Conservation (phyloP, 2,329 filamentous ascomycete genomes). For the Clathrospora elynae region DNA sequence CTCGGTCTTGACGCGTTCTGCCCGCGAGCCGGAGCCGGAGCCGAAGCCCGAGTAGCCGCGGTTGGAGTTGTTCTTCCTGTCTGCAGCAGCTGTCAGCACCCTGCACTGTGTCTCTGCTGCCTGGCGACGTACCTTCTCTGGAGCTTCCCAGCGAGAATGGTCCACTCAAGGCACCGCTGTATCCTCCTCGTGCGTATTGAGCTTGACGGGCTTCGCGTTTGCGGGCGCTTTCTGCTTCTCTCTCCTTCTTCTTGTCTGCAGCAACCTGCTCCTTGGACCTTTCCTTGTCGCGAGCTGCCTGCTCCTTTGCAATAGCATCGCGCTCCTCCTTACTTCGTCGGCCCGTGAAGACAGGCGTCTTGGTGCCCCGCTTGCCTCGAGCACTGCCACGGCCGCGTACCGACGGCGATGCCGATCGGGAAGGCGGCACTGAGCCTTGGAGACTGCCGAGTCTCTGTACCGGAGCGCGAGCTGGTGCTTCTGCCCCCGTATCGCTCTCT, state of each 20-base stretch:
- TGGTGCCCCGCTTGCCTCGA: slow-evolving; percentile 36
- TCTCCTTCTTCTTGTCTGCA: slow-evolving; percentile 32
- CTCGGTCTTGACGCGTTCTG: slow-evolving; percentile 40
- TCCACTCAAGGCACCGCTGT: slow-evolving; percentile 49
- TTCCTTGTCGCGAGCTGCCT: slow-evolving; percentile 46
- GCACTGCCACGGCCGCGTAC: slow-evolving; percentile 33
- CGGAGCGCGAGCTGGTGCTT: slow-evolving; percentile 27
- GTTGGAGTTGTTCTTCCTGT: slow-evolving; percentile 25
- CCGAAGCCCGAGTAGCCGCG: slow-evolving; percentile 32
- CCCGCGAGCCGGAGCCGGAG: slow-evolving; percentile 38
- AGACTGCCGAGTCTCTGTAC: slow-evolving; percentile 38
- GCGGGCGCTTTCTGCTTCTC: slow-evolving; percentile 28
- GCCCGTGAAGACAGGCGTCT: slow-evolving; percentile 51
- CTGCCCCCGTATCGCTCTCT: slow-evolving; percentile 21
- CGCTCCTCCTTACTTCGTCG: slow-evolving; percentile 53
- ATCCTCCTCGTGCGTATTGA: slow-evolving; percentile 50
- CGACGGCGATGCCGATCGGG: slow-evolving; percentile 38
- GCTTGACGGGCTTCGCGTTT: slow-evolving; percentile 32
- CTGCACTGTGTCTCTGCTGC: background rate
- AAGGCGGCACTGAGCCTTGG: slow-evolving; percentile 35
- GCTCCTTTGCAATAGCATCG: slow-evolving; percentile 50
- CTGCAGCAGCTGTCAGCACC: slow-evolving; percentile 22
- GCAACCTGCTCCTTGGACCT: slow-evolving; percentile 44
- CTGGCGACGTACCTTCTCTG: slow-evolving; percentile 31
- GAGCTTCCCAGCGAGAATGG: slow-evolving; percentile 48